Conservation (phyloP, 2,329 filamentous ascomycete genomes). For the Clonostachys solani region DNA sequence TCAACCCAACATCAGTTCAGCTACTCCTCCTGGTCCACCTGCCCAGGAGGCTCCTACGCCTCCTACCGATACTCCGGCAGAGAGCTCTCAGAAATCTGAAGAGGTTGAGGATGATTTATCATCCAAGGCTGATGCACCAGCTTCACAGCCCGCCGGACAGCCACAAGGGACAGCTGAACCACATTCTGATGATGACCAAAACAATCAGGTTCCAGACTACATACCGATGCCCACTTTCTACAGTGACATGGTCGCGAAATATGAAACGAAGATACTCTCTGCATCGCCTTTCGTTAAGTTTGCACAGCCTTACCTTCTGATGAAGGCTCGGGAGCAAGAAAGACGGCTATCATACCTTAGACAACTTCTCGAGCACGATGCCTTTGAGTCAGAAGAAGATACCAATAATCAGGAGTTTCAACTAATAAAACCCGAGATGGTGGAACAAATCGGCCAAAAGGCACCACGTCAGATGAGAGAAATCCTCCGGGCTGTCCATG, state of each 20-base stretch:
- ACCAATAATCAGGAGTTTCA: constrained; percentile 71
- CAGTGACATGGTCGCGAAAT: constrained; percentile 89
- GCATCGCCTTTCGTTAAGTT: constrained; percentile 97
- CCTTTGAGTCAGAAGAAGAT: constrained; percentile 49
- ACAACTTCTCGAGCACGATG: constrained; percentile 73
- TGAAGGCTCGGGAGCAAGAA: constrained; percentile 89
- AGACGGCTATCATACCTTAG: constrained; percentile 77
- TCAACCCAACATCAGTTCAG: constrained; percentile 28
- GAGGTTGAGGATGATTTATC: neutral
- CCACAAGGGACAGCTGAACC: neutral
- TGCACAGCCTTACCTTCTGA: constrained; percentile 86
- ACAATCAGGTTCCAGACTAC: constrained; percentile 65
- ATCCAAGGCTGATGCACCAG: neutral
- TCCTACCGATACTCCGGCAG: neutral
- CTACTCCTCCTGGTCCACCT: constrained; percentile 26
- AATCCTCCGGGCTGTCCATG: constrained; percentile 89
- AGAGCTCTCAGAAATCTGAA: neutral
- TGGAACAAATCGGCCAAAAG: constrained; percentile 75
- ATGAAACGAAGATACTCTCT: constrained; percentile 88
- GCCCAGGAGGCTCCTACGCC: constrained; percentile 15
- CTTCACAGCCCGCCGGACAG: neutral
- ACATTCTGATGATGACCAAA: neutral
- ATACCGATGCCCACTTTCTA: constrained; percentile 88
- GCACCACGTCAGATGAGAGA: constrained; percentile 87
- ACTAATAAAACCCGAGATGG: constrained; percentile 92